Percentiles rank a stretch among this genome's conserved stretches.
Evolutionary conservation across 331 rosid species (phyloP).

Genomic region (Arachis monticola): DNA sequence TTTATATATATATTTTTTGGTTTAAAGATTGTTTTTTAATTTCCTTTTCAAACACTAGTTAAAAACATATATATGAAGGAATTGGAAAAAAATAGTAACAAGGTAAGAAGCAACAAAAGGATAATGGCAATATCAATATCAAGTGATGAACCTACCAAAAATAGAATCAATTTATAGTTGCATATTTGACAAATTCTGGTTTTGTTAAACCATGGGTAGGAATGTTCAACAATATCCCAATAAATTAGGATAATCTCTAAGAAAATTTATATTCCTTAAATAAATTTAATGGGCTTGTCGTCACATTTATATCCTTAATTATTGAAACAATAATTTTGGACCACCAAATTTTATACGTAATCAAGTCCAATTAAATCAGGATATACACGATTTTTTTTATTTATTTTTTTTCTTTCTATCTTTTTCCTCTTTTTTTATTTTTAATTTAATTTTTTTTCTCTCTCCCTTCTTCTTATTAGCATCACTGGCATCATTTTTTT

Average conservation of each 20-base stretch:
- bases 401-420: too few relatives aligned
- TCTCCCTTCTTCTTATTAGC: too few relatives aligned
- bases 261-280: too few relatives aligned
- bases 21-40: background rate
- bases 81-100: background rate
- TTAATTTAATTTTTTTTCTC: too few relatives aligned
- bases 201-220: constrained; percentile 2
- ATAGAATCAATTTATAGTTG: background rate
- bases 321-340: too few relatives aligned
- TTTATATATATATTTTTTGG: background rate
- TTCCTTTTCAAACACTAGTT: background rate
- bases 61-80: background rate
- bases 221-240: background rate
- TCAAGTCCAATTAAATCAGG: too few relatives aligned
- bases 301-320: too few relatives aligned
- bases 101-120: constrained; percentile 16
- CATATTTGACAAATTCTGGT: background rate
- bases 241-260: background rate
- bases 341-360: too few relatives aligned
- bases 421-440: too few relatives aligned
- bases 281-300: too few relatives aligned
- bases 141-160: background rate
- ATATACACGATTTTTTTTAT: too few relatives aligned
- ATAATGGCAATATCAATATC: constrained; percentile 10
- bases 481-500: too few relatives aligned